phyloP scores from a whole-genome alignment of 2,329 filamentous ascomycete species.

The Alternaria angustiovoidea region DNA sequence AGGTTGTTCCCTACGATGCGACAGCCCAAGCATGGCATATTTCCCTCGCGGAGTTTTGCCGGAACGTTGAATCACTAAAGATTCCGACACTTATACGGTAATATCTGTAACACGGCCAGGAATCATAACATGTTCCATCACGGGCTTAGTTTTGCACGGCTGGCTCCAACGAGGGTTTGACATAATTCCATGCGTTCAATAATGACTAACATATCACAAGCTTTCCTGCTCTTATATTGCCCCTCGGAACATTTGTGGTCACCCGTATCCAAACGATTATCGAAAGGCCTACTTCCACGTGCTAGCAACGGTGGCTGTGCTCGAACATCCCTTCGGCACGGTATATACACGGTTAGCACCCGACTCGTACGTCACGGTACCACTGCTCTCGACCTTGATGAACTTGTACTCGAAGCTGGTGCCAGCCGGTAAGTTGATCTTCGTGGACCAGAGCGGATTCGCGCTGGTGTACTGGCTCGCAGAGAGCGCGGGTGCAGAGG shows the following conservation, averaged over 20 bases:
- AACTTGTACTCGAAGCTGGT: slow-evolving; percentile 58
- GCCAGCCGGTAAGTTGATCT: slow-evolving; percentile 53
- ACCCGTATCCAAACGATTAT: too few relatives aligned
- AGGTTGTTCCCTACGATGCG: neutral
- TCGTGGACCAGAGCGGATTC: slow-evolving; percentile 57
- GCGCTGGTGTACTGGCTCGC: slow-evolving; percentile 54
- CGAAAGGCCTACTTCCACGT: slow-evolving; percentile 32
- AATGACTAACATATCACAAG: neutral
- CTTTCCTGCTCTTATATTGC: neutral
- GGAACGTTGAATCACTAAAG: neutral
- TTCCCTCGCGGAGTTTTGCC: neutral
- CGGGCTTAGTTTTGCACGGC: neutral
- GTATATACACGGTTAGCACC: slow-evolving; percentile 53
- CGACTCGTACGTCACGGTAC: slow-evolving; percentile 57
- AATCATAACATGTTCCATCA: neutral
- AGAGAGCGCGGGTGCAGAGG: slow-evolving; percentile 51
- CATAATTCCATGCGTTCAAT: neutral
- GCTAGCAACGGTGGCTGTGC: slow-evolving; percentile 25
- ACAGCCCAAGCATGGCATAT: neutral
- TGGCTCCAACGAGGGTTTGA: neutral
- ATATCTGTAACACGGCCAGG: too few relatives aligned
- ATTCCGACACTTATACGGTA: neutral
- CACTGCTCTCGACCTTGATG: slow-evolving; percentile 56
- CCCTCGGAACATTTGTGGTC: neutral
- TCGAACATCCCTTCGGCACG: slow-evolving; percentile 34